phyloP scores from a whole-genome alignment of 208 protist species.

The Spironucleus salmonicida region DNA sequence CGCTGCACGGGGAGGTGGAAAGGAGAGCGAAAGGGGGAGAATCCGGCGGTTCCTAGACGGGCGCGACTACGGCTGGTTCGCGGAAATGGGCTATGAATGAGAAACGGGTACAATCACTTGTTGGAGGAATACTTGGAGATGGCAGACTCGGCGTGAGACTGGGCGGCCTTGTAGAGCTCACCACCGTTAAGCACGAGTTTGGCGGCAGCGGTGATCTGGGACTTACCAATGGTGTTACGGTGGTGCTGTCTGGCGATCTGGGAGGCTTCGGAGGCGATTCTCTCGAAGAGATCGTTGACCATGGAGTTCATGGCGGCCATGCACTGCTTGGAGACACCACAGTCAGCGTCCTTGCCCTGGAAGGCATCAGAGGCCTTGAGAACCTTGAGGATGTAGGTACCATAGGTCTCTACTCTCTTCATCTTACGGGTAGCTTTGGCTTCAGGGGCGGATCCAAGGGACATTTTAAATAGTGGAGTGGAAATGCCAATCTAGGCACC shows the following conservation, averaged over 20 bases:
- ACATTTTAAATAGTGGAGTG: no score
- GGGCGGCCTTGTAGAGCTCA: conserved; percentile 47
- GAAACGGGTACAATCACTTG: no score
- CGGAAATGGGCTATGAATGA: no score
- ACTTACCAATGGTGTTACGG: conserved; percentile 34
- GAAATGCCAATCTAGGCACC: no score
- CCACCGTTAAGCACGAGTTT: conserved; percentile 42
- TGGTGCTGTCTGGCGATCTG: conserved; percentile 41
- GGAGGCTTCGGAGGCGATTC: conserved; percentile 42
- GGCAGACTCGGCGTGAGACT: conserved; percentile 42
- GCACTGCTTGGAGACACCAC: conserved; percentile 40
- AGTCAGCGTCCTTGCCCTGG: conserved; percentile 42
- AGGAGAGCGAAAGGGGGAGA: no score
- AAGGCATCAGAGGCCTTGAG: conserved; percentile 33
- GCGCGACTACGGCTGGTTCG: no score
- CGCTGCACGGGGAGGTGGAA: no score
- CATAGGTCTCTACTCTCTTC: no score
- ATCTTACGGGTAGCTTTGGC: no score
- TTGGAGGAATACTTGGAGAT: conserved; percentile 46
- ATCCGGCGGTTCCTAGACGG: no score
- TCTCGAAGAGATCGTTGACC: conserved; percentile 47
- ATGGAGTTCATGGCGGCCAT: conserved; percentile 48
- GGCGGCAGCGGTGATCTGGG: conserved; percentile 45
- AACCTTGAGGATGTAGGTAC: conserved; percentile 44
- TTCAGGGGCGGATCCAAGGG: no score